Conservation (phyloP, 331 rosid species). For the Cydonia oblonga region DNA sequence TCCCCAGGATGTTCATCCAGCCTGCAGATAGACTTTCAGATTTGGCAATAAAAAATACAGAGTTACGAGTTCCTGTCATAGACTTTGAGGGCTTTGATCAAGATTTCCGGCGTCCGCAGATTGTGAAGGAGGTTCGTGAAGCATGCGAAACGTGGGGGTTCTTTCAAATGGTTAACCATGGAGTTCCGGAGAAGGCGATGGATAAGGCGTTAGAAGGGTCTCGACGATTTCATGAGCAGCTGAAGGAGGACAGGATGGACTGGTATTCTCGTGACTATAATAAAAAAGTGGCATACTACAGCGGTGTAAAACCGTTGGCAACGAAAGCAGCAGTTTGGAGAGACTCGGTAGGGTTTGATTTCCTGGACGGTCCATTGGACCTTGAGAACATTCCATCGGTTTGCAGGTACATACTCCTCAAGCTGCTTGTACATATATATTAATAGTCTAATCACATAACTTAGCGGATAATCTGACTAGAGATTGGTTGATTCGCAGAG, state of each 20-base stretch:
- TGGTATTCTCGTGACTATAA: constrained; percentile 61
- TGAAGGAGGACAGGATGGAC: constrained; percentile 43
- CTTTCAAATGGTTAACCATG: constrained; percentile 70
- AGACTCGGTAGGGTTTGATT: constrained; percentile 54
- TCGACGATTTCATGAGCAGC: constrained; percentile 53
- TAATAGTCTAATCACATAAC: background rate
- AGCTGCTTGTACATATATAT: too few relatives aligned
- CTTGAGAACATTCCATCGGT: constrained; percentile 34
- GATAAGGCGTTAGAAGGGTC: constrained; percentile 32
- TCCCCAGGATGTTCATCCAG: constrained; percentile 55
- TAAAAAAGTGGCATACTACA: constrained; percentile 36
- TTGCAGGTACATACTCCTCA: constrained; percentile 39
- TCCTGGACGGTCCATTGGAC: constrained; percentile 44
- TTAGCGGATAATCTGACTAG: background rate
- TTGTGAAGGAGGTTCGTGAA: constrained; percentile 33
- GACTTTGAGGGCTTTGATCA: constrained; percentile 35
- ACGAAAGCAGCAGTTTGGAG: constrained; percentile 82
- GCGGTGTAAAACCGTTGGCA: constrained; percentile 50
- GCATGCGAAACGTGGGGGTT: constrained; percentile 66
- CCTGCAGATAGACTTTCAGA: constrained; percentile 21
- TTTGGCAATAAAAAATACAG: background rate
- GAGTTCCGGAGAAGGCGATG: constrained; percentile 39
- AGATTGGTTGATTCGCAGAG: constrained; percentile 19
- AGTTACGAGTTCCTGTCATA: constrained; percentile 43
- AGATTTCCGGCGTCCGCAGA: constrained; percentile 11